Evolutionary conservation across 495 filamentous ascomycete species (phyloP).

Genomic region (Penicillium silybi): DNA sequence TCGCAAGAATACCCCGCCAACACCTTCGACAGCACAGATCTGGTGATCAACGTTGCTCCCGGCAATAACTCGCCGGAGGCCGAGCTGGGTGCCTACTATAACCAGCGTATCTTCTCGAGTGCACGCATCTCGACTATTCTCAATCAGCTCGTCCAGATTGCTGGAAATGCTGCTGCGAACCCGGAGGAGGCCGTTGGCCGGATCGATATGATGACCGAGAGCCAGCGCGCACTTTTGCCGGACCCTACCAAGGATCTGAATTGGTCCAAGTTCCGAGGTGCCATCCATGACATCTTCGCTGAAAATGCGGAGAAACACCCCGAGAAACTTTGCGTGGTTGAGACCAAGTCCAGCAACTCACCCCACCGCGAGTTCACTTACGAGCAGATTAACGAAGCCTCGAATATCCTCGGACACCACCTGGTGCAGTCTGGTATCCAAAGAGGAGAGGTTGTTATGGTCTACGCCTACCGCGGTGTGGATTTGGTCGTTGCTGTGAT

Average conservation of each 20-base stretch:
- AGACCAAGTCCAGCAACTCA: slow-evolving; percentile 63
- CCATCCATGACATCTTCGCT: slow-evolving; percentile 77
- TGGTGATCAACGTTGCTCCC: slow-evolving; percentile 43
- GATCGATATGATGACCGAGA: slow-evolving; percentile 46
- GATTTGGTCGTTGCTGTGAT: slow-evolving; percentile 49
- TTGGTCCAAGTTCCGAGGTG: slow-evolving; percentile 76
- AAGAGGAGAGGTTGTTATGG: slow-evolving; percentile 88
- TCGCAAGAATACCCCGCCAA: slow-evolving; percentile 46
- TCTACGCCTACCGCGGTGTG: slow-evolving; percentile 74
- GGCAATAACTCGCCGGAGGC: slow-evolving; percentile 22
- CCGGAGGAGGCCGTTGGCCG: slow-evolving; percentile 44
- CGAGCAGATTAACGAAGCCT: slow-evolving; percentile 79
- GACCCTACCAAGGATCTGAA: slow-evolving; percentile 74
- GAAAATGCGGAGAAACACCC: slow-evolving; percentile 71
- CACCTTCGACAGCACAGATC: slow-evolving; percentile 44
- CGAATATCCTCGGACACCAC: slow-evolving; percentile 76
- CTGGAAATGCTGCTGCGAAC: slow-evolving; percentile 39
- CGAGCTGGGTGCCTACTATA: slow-evolving; percentile 47
- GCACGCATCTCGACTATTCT: slow-evolving; percentile 43
- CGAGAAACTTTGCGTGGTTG: slow-evolving; percentile 74
- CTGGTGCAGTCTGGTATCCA: slow-evolving; percentile 68
- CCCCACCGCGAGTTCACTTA: slow-evolving; percentile 76
- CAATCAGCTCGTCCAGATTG: slow-evolving; percentile 41
- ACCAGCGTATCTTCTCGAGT: slow-evolving; percentile 49
- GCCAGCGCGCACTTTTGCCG: slow-evolving; percentile 51